Conservation (phyloP, 805 yeast genomes). For the Metschnikowia vanudenii region DNA sequence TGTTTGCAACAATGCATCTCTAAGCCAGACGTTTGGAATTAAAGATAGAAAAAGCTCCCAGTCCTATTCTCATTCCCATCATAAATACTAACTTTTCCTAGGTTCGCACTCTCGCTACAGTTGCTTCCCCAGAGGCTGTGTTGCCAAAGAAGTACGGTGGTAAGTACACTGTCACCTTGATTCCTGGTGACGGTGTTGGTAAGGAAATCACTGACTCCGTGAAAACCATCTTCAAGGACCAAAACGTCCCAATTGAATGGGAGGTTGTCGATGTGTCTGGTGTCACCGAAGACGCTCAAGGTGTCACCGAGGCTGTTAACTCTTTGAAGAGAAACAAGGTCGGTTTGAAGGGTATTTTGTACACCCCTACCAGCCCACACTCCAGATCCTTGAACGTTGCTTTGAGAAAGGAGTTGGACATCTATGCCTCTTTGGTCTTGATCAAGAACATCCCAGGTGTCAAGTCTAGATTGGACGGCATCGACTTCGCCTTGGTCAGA, state of each 20-base stretch:
- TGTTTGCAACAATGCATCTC: too few relatives aligned
- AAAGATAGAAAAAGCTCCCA: too few relatives aligned
- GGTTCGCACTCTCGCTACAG: constrained; percentile 53
- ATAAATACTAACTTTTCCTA: constrained; percentile 27
- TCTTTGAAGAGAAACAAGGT: constrained; percentile 94
- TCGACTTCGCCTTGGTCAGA: constrained; percentile 92
- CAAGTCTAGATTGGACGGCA: constrained; percentile 80
- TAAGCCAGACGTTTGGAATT: too few relatives aligned
- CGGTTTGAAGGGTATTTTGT: constrained; percentile 93
- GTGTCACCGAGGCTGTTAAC: constrained; percentile 80
- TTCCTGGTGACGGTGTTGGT: constrained; percentile 99
- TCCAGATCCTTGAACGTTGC: constrained; percentile 92
- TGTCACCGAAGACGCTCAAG: constrained; percentile 39
- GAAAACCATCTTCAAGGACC: constrained; percentile 80
- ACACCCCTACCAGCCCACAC: constrained; percentile 79
- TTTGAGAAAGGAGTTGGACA: constrained; percentile 91
- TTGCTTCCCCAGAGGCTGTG: constrained; percentile 57
- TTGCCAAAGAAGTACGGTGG: constrained; percentile 94
- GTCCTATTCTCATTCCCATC: too few relatives aligned
- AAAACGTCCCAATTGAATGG: constrained; percentile 91
- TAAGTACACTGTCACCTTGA: constrained; percentile 86
- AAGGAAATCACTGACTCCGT: constrained; percentile 94
- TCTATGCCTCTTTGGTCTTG: constrained; percentile 91
- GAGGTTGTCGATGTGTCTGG: constrained; percentile 55
- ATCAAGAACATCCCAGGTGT: constrained; percentile 95